These are phyloP conservation scores for Paraphaeosphaeria sporulosa DNA, from an alignment of 2,329 filamentous ascomycete species.

Conservation along the genomic window DNA sequence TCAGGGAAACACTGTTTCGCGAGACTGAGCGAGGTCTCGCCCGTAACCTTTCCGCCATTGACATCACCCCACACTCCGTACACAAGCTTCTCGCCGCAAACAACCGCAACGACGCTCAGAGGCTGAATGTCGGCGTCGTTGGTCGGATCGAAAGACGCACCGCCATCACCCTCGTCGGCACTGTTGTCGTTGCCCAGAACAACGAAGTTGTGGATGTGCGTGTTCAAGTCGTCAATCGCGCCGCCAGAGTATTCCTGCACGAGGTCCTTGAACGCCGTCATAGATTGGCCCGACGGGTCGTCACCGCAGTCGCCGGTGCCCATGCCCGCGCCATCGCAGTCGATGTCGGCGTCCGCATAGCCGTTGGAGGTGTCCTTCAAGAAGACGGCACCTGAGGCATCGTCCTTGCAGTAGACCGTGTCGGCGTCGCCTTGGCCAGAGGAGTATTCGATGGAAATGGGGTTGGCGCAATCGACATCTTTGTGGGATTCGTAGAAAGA, in stretches of 20 bases:
- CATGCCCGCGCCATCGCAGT: constrained; percentile 63
- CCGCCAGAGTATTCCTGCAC: constrained; percentile 21
- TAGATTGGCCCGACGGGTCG: constrained; percentile 50
- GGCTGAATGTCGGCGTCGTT: constrained; percentile 56
- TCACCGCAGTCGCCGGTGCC: constrained; percentile 50
- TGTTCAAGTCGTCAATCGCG: constrained; percentile 57
- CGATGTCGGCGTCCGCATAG: constrained; percentile 65
- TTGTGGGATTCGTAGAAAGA: constrained; percentile 21
- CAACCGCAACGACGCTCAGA: constrained; percentile 63
- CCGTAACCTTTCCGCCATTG: constrained; percentile 64
- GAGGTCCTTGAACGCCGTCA: constrained; percentile 55
- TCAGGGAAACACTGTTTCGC: constrained; percentile 64
- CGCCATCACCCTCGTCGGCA: constrained; percentile 23
- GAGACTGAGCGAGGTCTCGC: constrained; percentile 66
- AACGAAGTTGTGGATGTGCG: constrained; percentile 62
- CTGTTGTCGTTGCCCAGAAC: constrained; percentile 60
- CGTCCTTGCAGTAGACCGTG: constrained; percentile 33
- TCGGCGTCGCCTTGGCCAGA: constrained; percentile 24
- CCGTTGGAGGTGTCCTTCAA: constrained; percentile 52
- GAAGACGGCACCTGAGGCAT: constrained; percentile 50
- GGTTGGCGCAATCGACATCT: constrained; percentile 23
- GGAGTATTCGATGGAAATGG: constrained; percentile 25
- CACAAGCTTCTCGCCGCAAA: constrained; percentile 60
- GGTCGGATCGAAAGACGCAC: constrained; percentile 25
- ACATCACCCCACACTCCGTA: constrained; percentile 70